phyloP scores from a whole-genome alignment of 345 rosid genomes.

The Citrus medica region DNA sequence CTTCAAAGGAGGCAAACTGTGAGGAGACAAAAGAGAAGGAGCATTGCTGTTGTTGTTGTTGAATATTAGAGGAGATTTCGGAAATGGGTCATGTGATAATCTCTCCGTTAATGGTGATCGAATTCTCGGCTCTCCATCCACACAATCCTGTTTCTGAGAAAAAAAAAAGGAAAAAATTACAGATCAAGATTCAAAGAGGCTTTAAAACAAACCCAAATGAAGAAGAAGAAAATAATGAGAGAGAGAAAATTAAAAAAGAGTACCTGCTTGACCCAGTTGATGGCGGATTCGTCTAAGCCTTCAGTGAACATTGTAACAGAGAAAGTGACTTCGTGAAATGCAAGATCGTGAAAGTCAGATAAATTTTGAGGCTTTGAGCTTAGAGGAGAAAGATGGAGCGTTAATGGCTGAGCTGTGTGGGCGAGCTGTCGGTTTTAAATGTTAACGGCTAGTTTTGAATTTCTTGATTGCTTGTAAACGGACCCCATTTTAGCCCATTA shows the following conservation, averaged over 20 bases:
- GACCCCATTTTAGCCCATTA: not conserved
- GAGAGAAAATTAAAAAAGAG: not conserved
- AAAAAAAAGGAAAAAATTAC: not conserved
- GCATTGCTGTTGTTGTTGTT: conserved; percentile 22
- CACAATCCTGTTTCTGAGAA: conserved; percentile 32
- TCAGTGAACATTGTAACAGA: conserved; percentile 52
- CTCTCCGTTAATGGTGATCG: conserved; percentile 74
- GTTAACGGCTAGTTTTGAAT: conserved; percentile 73
- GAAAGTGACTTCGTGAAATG: not conserved
- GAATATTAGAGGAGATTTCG: conserved; percentile 42
- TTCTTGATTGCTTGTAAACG: not conserved
- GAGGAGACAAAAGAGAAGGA: conserved; percentile 31
- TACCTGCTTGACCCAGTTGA: conserved; percentile 81
- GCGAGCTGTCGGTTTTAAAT: not conserved
- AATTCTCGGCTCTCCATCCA: conserved; percentile 36
- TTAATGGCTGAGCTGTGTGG: not conserved
- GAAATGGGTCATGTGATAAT: conserved; percentile 31
- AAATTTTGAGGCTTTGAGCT: not conserved
- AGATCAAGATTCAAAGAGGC: not conserved
- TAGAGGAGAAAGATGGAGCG: conserved; percentile 22
- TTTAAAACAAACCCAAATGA: not conserved
- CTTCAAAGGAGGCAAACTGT: conserved; percentile 54
- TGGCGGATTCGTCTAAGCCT: conserved; percentile 61
- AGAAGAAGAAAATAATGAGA: not conserved
- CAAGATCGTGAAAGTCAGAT: not conserved